These are phyloP conservation scores for Phytophthora pluvialis DNA, from an alignment of 352 stramenopile genomes.

Conservation along the genomic window DNA sequence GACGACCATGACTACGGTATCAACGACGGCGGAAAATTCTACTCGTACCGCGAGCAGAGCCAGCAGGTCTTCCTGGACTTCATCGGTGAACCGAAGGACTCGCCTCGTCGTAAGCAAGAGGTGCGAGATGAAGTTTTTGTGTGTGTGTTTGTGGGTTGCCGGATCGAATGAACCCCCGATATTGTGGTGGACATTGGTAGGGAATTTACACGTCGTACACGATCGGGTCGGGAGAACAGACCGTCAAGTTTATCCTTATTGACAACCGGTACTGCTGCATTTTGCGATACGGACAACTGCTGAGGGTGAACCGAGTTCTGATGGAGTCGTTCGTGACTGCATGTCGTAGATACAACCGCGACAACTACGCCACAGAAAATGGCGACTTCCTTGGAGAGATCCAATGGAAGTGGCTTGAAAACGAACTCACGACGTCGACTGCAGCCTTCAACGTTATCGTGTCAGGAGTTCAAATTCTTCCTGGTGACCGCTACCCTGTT, in stretches of 20 bases:
- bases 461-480: conserved; percentile 91
- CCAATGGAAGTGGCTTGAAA: conserved; percentile 90
- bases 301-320: background rate
- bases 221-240: conserved; percentile 63
- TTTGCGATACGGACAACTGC: background rate
- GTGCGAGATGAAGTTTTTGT: conserved; percentile 25
- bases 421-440: conserved; percentile 75
- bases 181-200: conserved; percentile 30
- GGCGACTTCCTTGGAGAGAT: conserved; percentile 77
- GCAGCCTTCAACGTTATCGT: conserved; percentile 95
- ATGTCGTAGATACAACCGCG: conserved; percentile 73
- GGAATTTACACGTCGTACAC: conserved; percentile 90
- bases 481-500: conserved; percentile 76
- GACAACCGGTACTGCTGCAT: conserved; percentile 64
- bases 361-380: conserved; percentile 64
- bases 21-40: conserved; percentile 87
- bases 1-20: conserved; percentile 94
- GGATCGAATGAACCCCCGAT: background rate
- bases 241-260: conserved; percentile 88
- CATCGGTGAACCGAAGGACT: conserved; percentile 76
- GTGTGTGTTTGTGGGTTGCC: background rate
- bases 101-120: conserved; percentile 77
- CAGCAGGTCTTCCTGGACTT: conserved; percentile 90
- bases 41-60: conserved; percentile 73
- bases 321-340: background rate